Percentiles rank a stretch among this genome's conserved stretches.
These are phyloP conservation scores for Detonula confervacea DNA, from an alignment of 352 stramenopile species.

Conservation along the genomic window DNA sequence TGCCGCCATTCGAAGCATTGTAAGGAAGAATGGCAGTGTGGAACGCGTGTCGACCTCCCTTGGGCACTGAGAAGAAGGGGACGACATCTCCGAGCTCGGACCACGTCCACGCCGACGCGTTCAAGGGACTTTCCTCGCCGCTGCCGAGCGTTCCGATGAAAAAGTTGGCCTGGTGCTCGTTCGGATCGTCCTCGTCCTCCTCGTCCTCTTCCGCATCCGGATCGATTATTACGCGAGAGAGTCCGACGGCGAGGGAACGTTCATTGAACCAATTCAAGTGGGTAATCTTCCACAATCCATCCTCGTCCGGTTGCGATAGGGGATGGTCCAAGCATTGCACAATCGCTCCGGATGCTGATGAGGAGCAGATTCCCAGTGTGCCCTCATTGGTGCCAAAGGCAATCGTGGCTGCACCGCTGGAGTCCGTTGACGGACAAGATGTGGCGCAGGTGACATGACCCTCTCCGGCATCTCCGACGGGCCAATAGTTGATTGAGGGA, in stretches of 20 bases:
- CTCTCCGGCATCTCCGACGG: background rate
- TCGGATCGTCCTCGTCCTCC: slow-evolving; percentile 72
- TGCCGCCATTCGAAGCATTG: slow-evolving; percentile 36
- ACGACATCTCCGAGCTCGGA: slow-evolving; percentile 74
- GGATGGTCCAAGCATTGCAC: slow-evolving; percentile 37
- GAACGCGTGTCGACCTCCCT: slow-evolving; percentile 71
- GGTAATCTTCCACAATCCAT: slow-evolving; percentile 55
- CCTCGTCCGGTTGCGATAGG: slow-evolving; percentile 32
- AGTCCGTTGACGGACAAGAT: slow-evolving; percentile 19
- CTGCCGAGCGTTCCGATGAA: slow-evolving; percentile 41
- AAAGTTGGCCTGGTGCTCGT: slow-evolving; percentile 72
- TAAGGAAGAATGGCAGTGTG: slow-evolving; percentile 49
- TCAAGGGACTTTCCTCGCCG: slow-evolving; percentile 1
- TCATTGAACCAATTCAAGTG: slow-evolving; percentile 72
- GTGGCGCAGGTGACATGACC: slow-evolving; percentile 44
- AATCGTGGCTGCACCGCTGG: background rate
- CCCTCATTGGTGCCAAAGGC: slow-evolving; percentile 35
- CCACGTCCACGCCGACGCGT: slow-evolving; percentile 38
- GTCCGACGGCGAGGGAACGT: slow-evolving; percentile 52
- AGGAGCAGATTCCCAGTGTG: slow-evolving; percentile 51
- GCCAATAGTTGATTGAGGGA: slow-evolving; percentile 21
- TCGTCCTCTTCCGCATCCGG: slow-evolving; percentile 47
- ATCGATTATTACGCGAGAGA: slow-evolving; percentile 58
- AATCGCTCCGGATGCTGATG: background rate
- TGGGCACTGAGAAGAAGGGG: slow-evolving; percentile 80